These are phyloP conservation scores for Auricularia cornea DNA, from an alignment of 768 basidiomycete genomes.

Conservation along the genomic window DNA sequence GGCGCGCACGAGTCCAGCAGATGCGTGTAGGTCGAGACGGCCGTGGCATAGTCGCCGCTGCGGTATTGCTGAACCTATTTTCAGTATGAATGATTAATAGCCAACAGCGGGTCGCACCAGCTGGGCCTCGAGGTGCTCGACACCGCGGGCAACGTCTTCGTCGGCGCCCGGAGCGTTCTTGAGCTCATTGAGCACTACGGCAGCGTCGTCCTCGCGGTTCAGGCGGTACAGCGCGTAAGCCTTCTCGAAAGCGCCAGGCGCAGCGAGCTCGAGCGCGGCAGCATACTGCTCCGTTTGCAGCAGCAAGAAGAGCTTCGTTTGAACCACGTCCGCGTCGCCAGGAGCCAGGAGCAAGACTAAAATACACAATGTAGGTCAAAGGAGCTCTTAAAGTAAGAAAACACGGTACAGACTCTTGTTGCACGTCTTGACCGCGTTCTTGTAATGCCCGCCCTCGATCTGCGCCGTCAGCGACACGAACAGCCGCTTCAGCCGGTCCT, in stretches of 20 bases:
- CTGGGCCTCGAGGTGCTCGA: conserved; percentile 79
- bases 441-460: conserved; percentile 81
- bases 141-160: conserved; percentile 47
- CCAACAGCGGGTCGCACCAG: conserved; percentile 45
- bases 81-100: conserved; percentile 8
- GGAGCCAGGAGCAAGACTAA: conserved; percentile 67
- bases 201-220: conserved; percentile 66
- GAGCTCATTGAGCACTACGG: conserved; percentile 38
- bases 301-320: conserved; percentile 81
- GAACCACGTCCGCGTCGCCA: conserved; percentile 58
- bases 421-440: conserved; percentile 83
- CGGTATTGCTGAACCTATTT: conserved; percentile 61
- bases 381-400: conserved; percentile 12
- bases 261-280: conserved; percentile 54
- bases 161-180: conserved; percentile 32
- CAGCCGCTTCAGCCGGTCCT: conserved; percentile 42
- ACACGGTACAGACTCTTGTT: conserved; percentile 58
- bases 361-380: conserved; percentile 13
- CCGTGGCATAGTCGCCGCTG: conserved; percentile 61
- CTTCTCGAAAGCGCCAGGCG: conserved; percentile 47
- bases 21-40: conserved; percentile 71
- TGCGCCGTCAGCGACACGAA: conserved; percentile 80
- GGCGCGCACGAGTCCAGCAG: conserved; percentile 71
- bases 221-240: conserved; percentile 82
- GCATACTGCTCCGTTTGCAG: conserved; percentile 80